Percentiles rank a stretch among this genome's conserved stretches.
These are phyloP conservation scores for Dendrostoma leiphaemia DNA, from an alignment of 2,329 filamentous ascomycete species.

Conservation along the genomic window DNA sequence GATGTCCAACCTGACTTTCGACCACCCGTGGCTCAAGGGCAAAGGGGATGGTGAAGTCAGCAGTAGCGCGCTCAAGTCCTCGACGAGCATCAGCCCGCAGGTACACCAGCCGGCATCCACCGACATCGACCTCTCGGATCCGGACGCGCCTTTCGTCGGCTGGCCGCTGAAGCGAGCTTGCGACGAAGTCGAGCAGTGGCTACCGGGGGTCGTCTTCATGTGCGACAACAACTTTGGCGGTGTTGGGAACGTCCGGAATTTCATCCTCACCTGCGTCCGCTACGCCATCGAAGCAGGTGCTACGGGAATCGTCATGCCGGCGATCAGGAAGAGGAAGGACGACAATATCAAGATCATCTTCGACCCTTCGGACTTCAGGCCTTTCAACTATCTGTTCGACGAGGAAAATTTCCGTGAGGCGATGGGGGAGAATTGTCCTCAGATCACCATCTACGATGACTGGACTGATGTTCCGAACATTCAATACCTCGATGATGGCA, in stretches of 20 bases:
- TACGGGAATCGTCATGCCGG: slow-evolving; percentile 43
- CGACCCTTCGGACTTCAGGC: slow-evolving; percentile 30
- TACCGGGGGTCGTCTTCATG: slow-evolving; percentile 42
- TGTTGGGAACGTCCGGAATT: slow-evolving; percentile 49
- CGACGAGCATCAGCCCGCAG: not conserved
- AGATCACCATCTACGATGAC: slow-evolving; percentile 40
- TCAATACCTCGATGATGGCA: not conserved
- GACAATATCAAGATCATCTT: slow-evolving; percentile 41
- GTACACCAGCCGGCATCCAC: slow-evolving; percentile 14
- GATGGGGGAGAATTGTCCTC: slow-evolving; percentile 37
- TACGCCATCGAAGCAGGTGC: slow-evolving; percentile 49
- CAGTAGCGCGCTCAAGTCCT: not conserved
- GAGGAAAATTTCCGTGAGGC: slow-evolving; percentile 40
- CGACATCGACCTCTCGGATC: slow-evolving; percentile 35
- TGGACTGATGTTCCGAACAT: slow-evolving; percentile 36
- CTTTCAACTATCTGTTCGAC: slow-evolving; percentile 48
- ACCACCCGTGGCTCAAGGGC: slow-evolving; percentile 1
- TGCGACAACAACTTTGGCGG: slow-evolving; percentile 52
- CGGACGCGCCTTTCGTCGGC: slow-evolving; percentile 42
- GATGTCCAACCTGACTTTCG: not conserved
- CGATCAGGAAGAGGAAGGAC: slow-evolving; percentile 41
- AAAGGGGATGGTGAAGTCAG: not conserved
- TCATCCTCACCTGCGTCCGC: slow-evolving; percentile 47
- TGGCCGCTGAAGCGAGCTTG: slow-evolving; percentile 45
- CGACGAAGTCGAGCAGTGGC: slow-evolving; percentile 38